These are phyloP conservation scores for Adansonia digitata DNA, from an alignment of 345 rosid species.

Conservation along the genomic window DNA sequence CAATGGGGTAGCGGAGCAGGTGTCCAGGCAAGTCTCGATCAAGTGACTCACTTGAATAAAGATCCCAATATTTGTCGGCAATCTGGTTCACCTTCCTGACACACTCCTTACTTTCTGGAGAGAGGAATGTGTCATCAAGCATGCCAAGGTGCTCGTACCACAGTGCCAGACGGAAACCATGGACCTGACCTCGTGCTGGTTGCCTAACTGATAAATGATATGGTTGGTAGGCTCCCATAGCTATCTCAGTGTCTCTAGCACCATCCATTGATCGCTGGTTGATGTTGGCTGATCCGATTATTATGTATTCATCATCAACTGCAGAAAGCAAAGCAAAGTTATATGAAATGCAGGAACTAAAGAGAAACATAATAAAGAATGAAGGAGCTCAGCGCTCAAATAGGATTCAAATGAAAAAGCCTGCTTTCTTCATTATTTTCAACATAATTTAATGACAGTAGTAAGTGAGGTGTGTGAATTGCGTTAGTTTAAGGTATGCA, in stretches of 20 bases:
- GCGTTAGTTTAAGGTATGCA: too few relatives aligned
- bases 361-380: background rate
- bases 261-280: constrained; percentile 99
- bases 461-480: too few relatives aligned
- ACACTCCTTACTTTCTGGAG: constrained; percentile 67
- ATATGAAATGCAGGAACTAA: background rate
- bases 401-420: too few relatives aligned
- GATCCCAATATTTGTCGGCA: constrained; percentile 91
- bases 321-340: constrained; percentile 16
- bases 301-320: constrained; percentile 98
- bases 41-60: constrained; percentile 69
- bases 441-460: too few relatives aligned
- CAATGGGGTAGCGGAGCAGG: constrained; percentile 84
- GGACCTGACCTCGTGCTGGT: constrained; percentile 94
- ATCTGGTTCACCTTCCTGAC: constrained; percentile 64
- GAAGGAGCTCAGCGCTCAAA: too few relatives aligned
- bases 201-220: constrained; percentile 64
- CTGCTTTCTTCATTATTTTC: too few relatives aligned
- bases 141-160: constrained; percentile 98
- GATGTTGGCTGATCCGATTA: constrained; percentile 93
- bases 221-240: constrained; percentile 97
- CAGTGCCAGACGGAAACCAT: constrained; percentile 88
- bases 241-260: constrained; percentile 96
- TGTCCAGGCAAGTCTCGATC: constrained; percentile 90
- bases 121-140: constrained; percentile 76